A percentile compares a stretch with the other conserved stretches of the same genome.
Conservation (phyloP, 495 filamentous ascomycete species). For the Xylaria flabelliformis region DNA sequence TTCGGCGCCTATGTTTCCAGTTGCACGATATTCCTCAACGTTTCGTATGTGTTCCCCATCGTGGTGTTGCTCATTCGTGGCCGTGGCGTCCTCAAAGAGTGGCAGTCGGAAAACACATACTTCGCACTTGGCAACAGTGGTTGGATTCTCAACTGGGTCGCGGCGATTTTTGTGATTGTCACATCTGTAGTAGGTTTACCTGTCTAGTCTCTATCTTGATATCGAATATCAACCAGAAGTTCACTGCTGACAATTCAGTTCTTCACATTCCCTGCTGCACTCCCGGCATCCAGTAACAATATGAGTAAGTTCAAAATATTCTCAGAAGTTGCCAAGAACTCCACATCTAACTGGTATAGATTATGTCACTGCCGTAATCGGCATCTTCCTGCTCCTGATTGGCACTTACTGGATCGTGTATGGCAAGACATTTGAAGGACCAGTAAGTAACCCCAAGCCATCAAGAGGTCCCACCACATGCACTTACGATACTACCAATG, state of each 20-base stretch:
- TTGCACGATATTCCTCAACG: constrained; percentile 45
- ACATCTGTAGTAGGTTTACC: constrained; percentile 40
- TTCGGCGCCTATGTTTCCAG: constrained; percentile 45
- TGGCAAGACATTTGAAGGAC: constrained; percentile 41
- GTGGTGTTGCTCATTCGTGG: constrained; percentile 41
- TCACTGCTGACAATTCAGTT: constrained; percentile 35
- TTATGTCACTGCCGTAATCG: constrained; percentile 45
- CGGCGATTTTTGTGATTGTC: constrained; percentile 39
- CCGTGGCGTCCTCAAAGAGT: constrained; percentile 31
- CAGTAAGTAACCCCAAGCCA: constrained; percentile 33
- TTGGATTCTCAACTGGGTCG: constrained; percentile 36
- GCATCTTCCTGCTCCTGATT: constrained; percentile 43
- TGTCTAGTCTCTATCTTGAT: not conserved
- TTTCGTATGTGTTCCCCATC: constrained; percentile 44
- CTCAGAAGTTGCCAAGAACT: not conserved
- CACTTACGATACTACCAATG: not conserved
- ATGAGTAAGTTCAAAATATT: constrained; percentile 37
- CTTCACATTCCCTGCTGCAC: constrained; percentile 42
- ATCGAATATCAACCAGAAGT: not conserved
- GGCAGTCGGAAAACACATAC: constrained; percentile 31
- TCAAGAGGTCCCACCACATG: not conserved
- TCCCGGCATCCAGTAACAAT: constrained; percentile 37
- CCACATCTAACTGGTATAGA: constrained; percentile 28
- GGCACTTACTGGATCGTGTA: constrained; percentile 37
- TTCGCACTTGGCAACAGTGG: constrained; percentile 38